Conservation (phyloP, 2,329 filamentous ascomycete species). For the Rutstroemia sp. region DNA sequence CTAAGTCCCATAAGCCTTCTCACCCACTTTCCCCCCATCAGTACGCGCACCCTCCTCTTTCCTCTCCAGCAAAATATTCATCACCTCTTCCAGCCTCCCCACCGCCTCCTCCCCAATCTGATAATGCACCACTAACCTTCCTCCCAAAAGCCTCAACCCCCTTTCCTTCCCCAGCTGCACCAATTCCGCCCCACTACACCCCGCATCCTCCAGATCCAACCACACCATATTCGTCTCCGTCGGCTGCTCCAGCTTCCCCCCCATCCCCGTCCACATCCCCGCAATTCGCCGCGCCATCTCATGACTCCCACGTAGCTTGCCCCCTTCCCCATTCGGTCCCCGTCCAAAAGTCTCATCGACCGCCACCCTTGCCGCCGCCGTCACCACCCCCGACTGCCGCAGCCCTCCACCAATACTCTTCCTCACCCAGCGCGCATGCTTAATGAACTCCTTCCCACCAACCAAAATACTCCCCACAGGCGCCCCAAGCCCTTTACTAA, state of each 20-base stretch:
- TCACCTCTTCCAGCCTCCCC: slow-evolving; percentile 38
- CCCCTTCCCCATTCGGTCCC: slow-evolving; percentile 49
- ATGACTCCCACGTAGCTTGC: slow-evolving; percentile 55
- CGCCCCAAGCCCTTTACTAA: slow-evolving; percentile 76
- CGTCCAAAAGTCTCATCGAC: slow-evolving; percentile 71
- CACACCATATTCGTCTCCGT: slow-evolving; percentile 73
- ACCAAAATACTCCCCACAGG: slow-evolving; percentile 73
- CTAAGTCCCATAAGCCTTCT: not conserved
- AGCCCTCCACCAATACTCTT: slow-evolving; percentile 77
- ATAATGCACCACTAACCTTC: slow-evolving; percentile 62
- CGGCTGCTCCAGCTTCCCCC: slow-evolving; percentile 51
- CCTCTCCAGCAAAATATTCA: slow-evolving; percentile 30
- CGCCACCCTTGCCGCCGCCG: slow-evolving; percentile 67
- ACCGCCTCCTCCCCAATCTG: slow-evolving; percentile 59
- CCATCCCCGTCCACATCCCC: slow-evolving; percentile 50
- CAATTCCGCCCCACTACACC: slow-evolving; percentile 44
- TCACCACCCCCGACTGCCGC: slow-evolving; percentile 68
- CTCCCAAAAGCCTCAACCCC: slow-evolving; percentile 49
- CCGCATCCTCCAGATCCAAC: slow-evolving; percentile 54
- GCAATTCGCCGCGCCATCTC: slow-evolving; percentile 54
- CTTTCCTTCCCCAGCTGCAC: slow-evolving; percentile 47
- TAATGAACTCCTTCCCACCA: slow-evolving; percentile 46
- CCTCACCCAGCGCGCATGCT: slow-evolving; percentile 65
- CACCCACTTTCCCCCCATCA: not conserved
- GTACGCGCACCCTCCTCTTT: not conserved